Evolutionary conservation across 805 yeast species (phyloP), one percentile per base, ranked within the genome.

Genomic region (Candida nemodendra): DNA sequence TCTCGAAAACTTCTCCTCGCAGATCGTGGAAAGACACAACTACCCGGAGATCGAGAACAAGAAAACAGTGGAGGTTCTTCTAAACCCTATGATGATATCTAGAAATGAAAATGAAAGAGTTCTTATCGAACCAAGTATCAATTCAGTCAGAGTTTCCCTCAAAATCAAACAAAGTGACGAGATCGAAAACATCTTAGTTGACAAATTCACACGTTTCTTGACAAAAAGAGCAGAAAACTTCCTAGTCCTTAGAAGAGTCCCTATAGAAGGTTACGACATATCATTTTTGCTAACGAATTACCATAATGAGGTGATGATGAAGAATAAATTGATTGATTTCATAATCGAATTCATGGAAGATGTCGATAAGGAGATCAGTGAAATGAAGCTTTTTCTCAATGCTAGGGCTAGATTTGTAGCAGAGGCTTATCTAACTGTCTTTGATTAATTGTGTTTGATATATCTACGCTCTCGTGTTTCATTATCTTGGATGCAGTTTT

Each of bases 271-370:
- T 32, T 93, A 86, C 61, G 96, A 91, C 58, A 89, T 93, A 47
- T 87, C 96, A 16, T 93, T 93, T 60, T 71, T 93, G 57, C 78
- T 93, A 52, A 91, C 98, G 30, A 93, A 91, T 65, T 81, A 81
- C 66, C 99, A 93, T 65, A 89, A 96, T 9, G 96, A 91, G 63
- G 83, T 84, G 49, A 88, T 93, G 96, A 76, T 90, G 67, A 91
- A 93, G 68, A 90, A 84, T 54, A 93, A 93, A 66, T 75, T 93
- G 53, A 95, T 93, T 30, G 99, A 93, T 64, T 93, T 93, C 63
- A 90, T 93, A 51, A 88, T 93, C 51, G 98, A 93, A 68, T 93
- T 93, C 63, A 90, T 93, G 98, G 98, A 93, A 64, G 99, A 90
- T 57, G 99, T 93, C 14, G 99, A 93, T 64, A 91, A 89, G 69